These are phyloP conservation scores for Dendrobium catenatum DNA, from an alignment of 106 monocot species.

Conservation along the genomic window DNA sequence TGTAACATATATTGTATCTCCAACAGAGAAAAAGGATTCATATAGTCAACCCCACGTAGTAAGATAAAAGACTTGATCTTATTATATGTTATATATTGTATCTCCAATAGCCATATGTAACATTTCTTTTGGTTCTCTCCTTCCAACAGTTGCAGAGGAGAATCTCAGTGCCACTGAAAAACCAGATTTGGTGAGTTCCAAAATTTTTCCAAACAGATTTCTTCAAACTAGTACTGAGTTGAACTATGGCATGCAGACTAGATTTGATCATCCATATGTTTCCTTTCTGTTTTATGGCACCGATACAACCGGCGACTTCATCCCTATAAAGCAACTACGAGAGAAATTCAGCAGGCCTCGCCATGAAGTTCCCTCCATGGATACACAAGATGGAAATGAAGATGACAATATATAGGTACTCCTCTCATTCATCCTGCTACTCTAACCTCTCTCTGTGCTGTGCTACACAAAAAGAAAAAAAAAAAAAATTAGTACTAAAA, in stretches of 20 bases:
- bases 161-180: constrained; percentile 53
- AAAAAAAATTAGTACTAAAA: too few species aligned
- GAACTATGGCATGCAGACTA: constrained; percentile 34
- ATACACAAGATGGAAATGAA: constrained; percentile 35
- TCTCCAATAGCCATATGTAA: background rate
- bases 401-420: constrained; percentile 2
- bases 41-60: too few species aligned
- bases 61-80: too few species aligned
- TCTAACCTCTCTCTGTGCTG: too few species aligned
- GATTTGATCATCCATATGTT: constrained; percentile 84
- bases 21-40: too few species aligned
- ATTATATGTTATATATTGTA: background rate
- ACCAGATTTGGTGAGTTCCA: constrained; percentile 39
- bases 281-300: constrained; percentile 84
- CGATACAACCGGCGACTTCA: constrained; percentile 87
- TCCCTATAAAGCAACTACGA: constrained; percentile 76
- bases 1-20: background rate
- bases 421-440: background rate
- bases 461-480: too few species aligned
- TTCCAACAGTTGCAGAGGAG: constrained; percentile 68
- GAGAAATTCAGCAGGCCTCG: constrained; percentile 82
- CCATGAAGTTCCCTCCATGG: constrained; percentile 53
- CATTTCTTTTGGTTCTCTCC: constrained; percentile 1
- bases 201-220: background rate
- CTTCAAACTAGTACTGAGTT: background rate